Evolutionary conservation across 805 yeast genomes (phyloP).

Genomic region (Grigorovia transvaalensis): DNA sequence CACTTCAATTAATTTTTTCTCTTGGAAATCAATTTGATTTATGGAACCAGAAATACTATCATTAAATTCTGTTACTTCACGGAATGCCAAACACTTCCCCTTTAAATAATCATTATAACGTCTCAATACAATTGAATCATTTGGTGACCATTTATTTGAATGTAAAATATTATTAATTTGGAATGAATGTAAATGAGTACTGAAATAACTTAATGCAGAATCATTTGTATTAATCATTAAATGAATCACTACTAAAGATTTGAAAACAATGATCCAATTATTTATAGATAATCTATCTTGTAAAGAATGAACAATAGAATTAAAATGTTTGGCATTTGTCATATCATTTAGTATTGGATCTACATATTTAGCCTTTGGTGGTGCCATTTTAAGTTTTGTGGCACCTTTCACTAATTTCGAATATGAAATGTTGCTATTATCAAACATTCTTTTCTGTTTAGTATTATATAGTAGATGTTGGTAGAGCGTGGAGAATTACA

Average conservation of each 20-base stretch:
- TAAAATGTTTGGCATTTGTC: slow-evolving; percentile 36
- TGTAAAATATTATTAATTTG: slow-evolving; percentile 26
- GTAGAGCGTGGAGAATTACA: not conserved
- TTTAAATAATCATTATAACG: slow-evolving; percentile 66
- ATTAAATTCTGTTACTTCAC: slow-evolving; percentile 13
- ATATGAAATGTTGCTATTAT: slow-evolving; percentile 29
- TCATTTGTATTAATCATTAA: slow-evolving; percentile 59
- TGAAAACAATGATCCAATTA: slow-evolving; percentile 87
- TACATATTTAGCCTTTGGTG: slow-evolving; percentile 91
- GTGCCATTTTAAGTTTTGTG: slow-evolving; percentile 74
- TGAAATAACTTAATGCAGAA: slow-evolving; percentile 43
- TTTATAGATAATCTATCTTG: slow-evolving; percentile 49
- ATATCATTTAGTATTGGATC: slow-evolving; percentile 69
- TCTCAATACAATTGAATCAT: slow-evolving; percentile 47
- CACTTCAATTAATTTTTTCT: slow-evolving; percentile 39
- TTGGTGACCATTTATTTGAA: slow-evolving; percentile 25
- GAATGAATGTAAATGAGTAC: slow-evolving; percentile 34
- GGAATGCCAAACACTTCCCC: slow-evolving; percentile 59
- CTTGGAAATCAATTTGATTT: not conserved
- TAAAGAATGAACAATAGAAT: slow-evolving; percentile 56
- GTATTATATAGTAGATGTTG: not conserved
- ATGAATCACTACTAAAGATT: slow-evolving; percentile 75
- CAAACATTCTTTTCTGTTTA: not conserved
- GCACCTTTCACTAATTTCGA: slow-evolving; percentile 73
- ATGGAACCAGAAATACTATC: not conserved